Base-by-base conservation (phyloP, 257 asterid species). In the Solanum microdontum region DNA sequence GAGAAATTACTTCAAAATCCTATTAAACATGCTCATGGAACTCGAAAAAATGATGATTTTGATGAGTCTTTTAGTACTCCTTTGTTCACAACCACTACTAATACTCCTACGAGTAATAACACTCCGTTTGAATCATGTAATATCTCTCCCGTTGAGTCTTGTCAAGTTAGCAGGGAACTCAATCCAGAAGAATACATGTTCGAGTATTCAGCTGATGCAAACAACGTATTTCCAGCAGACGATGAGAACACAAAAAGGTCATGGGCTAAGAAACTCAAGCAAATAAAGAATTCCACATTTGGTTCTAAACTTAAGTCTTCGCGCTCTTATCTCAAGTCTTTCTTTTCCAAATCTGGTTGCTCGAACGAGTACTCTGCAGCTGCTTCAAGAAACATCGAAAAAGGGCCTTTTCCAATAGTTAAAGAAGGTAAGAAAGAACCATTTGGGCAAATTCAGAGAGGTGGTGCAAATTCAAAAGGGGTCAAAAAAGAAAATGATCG, bases 81-180 rank as follows among this genome's bases (percentile, higher is more conserved):
- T 3, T 70, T 93, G 9, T 93, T 92, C 88, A 92, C 94, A 21
- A 90, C 92, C 10, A 36, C 91, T 9, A 45, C 86, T 21, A 87
- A 82, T 64, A 89, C 91, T 66, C 93, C 93, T 14, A 58, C 58
- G 23, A 88, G 88, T 88, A 89, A 74, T 89, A 89, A 77, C 76
- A 93, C 98, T 75, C 99, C 98, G 0, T 94, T 94, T 86, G 91
- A 93, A 45, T 96, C 99, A 2, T 95, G 98, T 92, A 90, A 91
- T 83, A 34, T 93, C 72, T 94, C 98, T 1, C 98, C 98, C 0
- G 28, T 89, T 4, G 94, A 88, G 43, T 94, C 98, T 32, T 87
- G 97, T 89, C 95, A 93, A n/a, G 95, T 93, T 36, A 96, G 98
- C 80, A 11, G 92, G 28, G 99, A 95, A 60, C 92, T 95, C 32